Evolutionary conservation across 257 asterid species (phyloP), one percentile per base, ranked within the genome.

Genomic region (Anisodus tanguticus): DNA sequence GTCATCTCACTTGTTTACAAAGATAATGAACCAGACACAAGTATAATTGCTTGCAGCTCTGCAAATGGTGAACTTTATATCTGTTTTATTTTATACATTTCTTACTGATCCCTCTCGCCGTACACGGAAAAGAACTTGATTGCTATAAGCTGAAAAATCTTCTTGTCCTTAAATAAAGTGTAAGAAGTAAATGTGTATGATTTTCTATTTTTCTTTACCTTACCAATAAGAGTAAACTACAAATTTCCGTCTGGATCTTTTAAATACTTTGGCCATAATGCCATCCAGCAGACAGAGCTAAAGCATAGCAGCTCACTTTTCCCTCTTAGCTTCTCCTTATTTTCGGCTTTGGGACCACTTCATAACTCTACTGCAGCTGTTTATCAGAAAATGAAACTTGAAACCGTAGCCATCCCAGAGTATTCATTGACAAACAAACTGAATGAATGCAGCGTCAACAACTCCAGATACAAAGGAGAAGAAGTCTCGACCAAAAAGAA

Each of bases 241-340:
- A 49, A 10, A 74, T 74, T 11, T 22, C 80, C 19, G 47, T 74
- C 80, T 47, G 39, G 43, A 19, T 19, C 79, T 45, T n/a, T 9
- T 47, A 72, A 72, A 72, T 68, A 68, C 77, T 13, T 68, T 16
- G 51, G 77, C 53, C 35, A 69, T 69, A 69, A 69, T 41, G 9
- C 4, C 57, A 9, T 70, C 37, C 37, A 70, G 11, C 35, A 43
- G 55, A 43, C 16, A 70, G 79, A 17, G 79, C 37, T 43, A 69
- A 39, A 69, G 77, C 11, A 70, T 70, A 70, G 57, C 79, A 70
- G 57, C 16, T 43, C 79, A 70, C 9, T 76, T 54, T 76, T 2
- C 62, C 59, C 81, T 47, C 45, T 51, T 3, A 51, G 64, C 81
- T 51, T 26, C 63, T 76, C 47, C 57, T 74, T 74, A 12, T 22